phyloP scores from a whole-genome alignment of 139 green algal genomes.

The Chlorella sp. region DNA sequence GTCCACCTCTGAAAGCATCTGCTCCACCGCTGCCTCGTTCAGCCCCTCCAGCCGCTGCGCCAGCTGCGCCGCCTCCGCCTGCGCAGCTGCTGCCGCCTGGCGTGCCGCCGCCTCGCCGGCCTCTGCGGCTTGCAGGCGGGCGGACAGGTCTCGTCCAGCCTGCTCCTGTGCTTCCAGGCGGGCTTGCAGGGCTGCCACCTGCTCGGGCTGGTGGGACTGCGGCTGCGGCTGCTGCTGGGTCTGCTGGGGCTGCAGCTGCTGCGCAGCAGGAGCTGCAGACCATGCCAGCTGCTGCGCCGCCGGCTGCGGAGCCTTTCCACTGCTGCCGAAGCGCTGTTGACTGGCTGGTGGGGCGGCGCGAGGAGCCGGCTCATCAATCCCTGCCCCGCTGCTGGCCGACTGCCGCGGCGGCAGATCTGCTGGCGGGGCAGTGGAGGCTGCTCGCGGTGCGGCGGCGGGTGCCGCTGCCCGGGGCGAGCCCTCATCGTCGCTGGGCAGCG shows the following conservation, averaged over 20 bases:
- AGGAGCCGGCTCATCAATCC: no score
- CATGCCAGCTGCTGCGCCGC: background rate
- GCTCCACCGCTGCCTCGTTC: conserved; percentile 20
- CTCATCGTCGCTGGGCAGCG: conserved; percentile 17
- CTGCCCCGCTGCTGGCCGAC: background rate
- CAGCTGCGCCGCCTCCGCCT: conserved; percentile 7
- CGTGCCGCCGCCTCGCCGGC: background rate
- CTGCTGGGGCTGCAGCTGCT: background rate
- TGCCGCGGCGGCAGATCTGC: background rate
- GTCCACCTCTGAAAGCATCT: conserved; percentile 34
- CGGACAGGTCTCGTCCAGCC: background rate
- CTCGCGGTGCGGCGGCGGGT: background rate
- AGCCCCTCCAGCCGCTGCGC: conserved; percentile 12
- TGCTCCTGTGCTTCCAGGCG: background rate
- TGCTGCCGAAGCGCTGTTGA: background rate
- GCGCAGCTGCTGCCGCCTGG: background rate
- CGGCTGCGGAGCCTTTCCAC: background rate
- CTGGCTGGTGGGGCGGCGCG: no score
- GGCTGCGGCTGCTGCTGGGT: background rate
- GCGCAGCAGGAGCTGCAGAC: background rate
- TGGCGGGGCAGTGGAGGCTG: background rate
- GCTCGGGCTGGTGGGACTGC: background rate
- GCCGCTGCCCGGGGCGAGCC: background rate
- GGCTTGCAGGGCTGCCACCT: background rate
- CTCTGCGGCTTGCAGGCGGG: background rate